These are phyloP conservation scores for Triglochin maritima DNA, from an alignment of 106 monocot genomes.

Conservation along the genomic window DNA sequence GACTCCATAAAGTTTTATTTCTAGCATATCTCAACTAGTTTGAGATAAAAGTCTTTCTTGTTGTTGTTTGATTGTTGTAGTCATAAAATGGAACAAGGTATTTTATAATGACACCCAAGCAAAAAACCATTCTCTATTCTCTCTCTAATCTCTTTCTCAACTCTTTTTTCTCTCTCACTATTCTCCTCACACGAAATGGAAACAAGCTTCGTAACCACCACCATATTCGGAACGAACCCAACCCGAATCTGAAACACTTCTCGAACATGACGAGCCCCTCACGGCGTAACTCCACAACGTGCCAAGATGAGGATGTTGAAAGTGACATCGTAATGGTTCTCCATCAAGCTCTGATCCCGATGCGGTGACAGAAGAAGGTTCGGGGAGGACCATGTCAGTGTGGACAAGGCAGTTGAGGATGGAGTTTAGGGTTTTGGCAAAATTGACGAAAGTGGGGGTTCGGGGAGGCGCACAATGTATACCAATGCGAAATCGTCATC, in stretches of 20 bases:
- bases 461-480: no score
- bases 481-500: no score
- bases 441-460: neutral
- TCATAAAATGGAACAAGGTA: no score
- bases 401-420: constrained; percentile 42
- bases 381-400: constrained; percentile 44
- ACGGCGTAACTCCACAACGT: constrained; percentile 36
- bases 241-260: constrained; percentile 34
- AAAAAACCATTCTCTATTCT: neutral
- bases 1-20: no score
- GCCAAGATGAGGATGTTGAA: constrained; percentile 64
- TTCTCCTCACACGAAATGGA: constrained; percentile 31
- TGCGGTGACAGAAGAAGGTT: constrained; percentile 34
- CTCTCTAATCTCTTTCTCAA: constrained; percentile 45
- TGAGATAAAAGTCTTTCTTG: no score
- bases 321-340: constrained; percentile 37
- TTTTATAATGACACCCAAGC: no score
- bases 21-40: no score
- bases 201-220: constrained; percentile 56
- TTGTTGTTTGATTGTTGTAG: no score
- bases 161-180: constrained; percentile 53
- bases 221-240: constrained; percentile 46
- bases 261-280: constrained; percentile 64
- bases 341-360: constrained; percentile 35
- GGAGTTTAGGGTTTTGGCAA: constrained; percentile 33